These are phyloP conservation scores for Yarrowia yakushimensis DNA, from an alignment of 805 yeast genomes.

Conservation along the genomic window DNA sequence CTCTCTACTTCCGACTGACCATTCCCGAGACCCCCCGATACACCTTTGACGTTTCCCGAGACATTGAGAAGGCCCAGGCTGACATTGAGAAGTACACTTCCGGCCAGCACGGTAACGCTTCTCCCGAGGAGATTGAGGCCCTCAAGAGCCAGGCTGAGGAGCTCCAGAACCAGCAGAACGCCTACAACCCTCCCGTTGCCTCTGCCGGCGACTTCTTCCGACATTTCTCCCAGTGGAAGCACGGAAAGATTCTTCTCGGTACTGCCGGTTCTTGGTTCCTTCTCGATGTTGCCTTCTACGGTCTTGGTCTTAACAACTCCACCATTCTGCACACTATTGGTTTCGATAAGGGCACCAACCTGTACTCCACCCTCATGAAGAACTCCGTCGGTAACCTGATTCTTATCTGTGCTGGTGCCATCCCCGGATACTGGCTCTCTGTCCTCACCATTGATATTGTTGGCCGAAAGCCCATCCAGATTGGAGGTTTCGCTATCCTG, in stretches of 20 bases:
- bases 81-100: conserved; percentile 44
- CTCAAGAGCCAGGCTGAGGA: conserved; percentile 51
- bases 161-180: conserved; percentile 48
- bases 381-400: conserved; percentile 80
- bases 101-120: conserved; percentile 53
- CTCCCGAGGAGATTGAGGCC: conserved; percentile 43
- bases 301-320: conserved; percentile 54
- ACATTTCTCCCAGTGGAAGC: conserved; percentile 84
- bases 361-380: conserved; percentile 50
- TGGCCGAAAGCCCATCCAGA: conserved; percentile 58
- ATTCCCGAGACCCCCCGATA: conserved; percentile 95
- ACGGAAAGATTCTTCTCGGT: conserved; percentile 66
- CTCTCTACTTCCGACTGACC: conserved; percentile 84
- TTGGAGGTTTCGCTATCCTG: conserved; percentile 54
- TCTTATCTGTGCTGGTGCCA: conserved; percentile 86
- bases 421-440: conserved; percentile 62
- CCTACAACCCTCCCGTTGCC: conserved; percentile 62
- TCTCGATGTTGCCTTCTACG: conserved; percentile 62
- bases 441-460: conserved; percentile 51
- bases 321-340: conserved; percentile 50
- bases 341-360: conserved; percentile 61
- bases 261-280: conserved; percentile 60
- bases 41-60: conserved; percentile 66
- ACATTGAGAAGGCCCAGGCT: conserved; percentile 38
- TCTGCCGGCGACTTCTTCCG: conserved; percentile 64